Evolutionary conservation across 2,329 filamentous ascomycete species (phyloP), one percentile per base, ranked within the genome.

Genomic region (Zelopaecilomyces penicillatus): DNA sequence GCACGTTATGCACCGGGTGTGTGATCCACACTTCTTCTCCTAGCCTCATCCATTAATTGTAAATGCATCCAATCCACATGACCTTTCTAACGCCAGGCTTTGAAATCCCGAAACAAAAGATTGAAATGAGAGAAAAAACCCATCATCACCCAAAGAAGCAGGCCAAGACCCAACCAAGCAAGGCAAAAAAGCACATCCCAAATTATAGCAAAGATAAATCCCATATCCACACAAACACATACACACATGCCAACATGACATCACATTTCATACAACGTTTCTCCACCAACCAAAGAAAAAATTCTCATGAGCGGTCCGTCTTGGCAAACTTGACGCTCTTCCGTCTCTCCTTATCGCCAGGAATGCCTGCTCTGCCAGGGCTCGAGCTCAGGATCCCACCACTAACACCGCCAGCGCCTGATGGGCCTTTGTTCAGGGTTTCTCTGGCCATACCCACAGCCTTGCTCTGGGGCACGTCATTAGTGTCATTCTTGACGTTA

Each of bases 271-370:
- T 9, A 34, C 12, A 12, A 9, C 32, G 32, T 3, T 9, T 34
- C 32, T 34, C 9, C 32, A 12, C 32, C 32, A 9, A 9, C 8
- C 8, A 34, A 12, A 34, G 9, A 34, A 34, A 34, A 34, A 9
- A 34, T 3, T 34, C 11, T 9, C n/a, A 11, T 34, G 6, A 28
- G 9, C 53, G 44, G 31, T 65, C 68, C 7, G 69, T 65, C 37
- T 66, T 67, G 3, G 70, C 73, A 61, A 82, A 79, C 64, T 82
- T 83, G 53, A 83, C 79, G 50, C 77, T 82, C 69, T 81, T 82
- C 57, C 77, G 69, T 50, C 76, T 66, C 57, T 81, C 78, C 46
- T 75, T 61, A 39, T 75, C 72, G 1, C 56, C 58, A 2, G 59
- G 59, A 28, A 52, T 60, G 4, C 58, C 53, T 4, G 56, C 52